phyloP scores from a whole-genome alignment of 495 filamentous ascomycete genomes.

The Xylaria flabelliformis region DNA sequence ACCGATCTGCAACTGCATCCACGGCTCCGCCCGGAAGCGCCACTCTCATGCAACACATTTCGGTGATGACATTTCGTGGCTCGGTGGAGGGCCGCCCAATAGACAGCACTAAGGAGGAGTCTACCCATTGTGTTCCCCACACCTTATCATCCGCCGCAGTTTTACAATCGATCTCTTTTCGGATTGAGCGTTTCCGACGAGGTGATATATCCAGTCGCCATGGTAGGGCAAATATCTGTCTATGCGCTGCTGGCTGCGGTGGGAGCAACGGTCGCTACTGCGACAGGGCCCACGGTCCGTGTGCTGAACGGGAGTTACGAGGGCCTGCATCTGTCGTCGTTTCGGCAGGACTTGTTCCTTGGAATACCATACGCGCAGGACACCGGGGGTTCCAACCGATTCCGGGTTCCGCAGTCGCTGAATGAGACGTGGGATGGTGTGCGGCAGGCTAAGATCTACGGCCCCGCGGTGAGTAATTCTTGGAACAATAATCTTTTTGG shows the following conservation, averaged over 20 bases:
- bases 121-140: constrained; percentile 4
- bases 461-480: constrained; percentile 36
- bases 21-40: neutral
- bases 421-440: constrained; percentile 53
- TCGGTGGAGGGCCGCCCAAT: neutral
- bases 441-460: constrained; percentile 51
- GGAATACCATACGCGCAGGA: constrained; percentile 71
- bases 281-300: constrained; percentile 29
- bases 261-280: neutral
- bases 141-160: neutral
- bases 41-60: neutral
- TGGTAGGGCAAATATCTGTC: neutral
- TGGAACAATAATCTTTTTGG: too few species aligned
- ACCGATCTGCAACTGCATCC: constrained; percentile 9
- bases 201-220: neutral
- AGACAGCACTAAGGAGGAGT: neutral
- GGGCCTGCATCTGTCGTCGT: constrained; percentile 41
- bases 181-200: neutral
- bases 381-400: constrained; percentile 62
- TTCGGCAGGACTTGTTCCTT: constrained; percentile 60
- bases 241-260: neutral
- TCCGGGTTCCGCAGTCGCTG: constrained; percentile 64
- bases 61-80: constrained; percentile 1
- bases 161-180: neutral
- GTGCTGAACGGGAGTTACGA: constrained; percentile 45